Evolutionary conservation across 2,329 filamentous ascomycete species (phyloP).

Genomic region (Gaeumannomyces tritici): DNA sequence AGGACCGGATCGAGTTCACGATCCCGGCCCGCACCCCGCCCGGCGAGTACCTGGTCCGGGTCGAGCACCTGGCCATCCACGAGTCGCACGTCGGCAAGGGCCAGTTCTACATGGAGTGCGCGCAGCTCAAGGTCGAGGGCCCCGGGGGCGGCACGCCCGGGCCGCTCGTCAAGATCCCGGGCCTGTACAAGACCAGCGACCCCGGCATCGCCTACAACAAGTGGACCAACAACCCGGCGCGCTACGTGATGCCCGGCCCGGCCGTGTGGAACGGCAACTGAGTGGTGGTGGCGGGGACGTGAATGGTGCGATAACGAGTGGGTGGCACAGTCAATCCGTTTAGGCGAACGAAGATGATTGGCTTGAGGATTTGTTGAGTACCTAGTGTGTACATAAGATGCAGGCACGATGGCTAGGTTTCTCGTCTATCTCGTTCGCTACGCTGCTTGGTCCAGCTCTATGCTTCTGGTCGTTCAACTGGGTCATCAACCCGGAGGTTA

Average conservation of each 20-base stretch:
- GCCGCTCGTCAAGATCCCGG: slow-evolving; percentile 29
- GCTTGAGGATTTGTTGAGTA: too few relatives aligned
- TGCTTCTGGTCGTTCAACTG: too few relatives aligned
- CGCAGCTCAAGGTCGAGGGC: slow-evolving; percentile 30
- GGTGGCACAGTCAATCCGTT: slow-evolving; percentile 1
- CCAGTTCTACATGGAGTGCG: slow-evolving; percentile 35
- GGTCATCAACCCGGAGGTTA: too few relatives aligned
- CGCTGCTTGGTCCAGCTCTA: background rate
- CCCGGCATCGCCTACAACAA: slow-evolving; percentile 8
- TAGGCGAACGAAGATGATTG: background rate
- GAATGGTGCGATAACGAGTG: background rate
- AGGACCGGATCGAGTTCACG: slow-evolving; percentile 19
- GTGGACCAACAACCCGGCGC: slow-evolving; percentile 3
- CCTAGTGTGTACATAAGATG: too few relatives aligned
- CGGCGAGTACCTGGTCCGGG: slow-evolving; percentile 32
- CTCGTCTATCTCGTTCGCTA: too few relatives aligned
- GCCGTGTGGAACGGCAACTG: background rate
- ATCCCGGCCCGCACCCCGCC: slow-evolving; percentile 27
- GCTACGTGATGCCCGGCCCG: slow-evolving; percentile 3
- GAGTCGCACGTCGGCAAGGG: slow-evolving; percentile 19
- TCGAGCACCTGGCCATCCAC: slow-evolving; percentile 37
- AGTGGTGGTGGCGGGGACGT: background rate
- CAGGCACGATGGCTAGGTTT: too few relatives aligned
- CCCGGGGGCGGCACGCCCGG: slow-evolving; percentile 23
- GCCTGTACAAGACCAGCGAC: slow-evolving; percentile 47